These are phyloP conservation scores for Mycothermus thermophilus DNA, from an alignment of 495 filamentous ascomycete species.

Conservation along the genomic window DNA sequence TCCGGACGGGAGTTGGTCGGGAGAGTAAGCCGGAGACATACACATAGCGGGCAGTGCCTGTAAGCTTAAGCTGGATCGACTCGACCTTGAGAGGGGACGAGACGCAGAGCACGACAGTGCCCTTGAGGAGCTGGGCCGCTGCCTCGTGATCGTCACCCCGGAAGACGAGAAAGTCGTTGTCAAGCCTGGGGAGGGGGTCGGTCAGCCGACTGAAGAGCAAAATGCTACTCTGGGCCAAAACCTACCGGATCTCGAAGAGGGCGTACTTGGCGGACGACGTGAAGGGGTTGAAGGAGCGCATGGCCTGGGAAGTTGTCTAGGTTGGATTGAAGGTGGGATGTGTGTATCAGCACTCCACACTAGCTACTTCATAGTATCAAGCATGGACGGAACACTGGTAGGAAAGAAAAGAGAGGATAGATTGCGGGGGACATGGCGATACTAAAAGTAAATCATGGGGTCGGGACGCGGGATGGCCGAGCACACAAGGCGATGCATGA, in stretches of 20 bases:
- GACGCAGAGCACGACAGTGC: constrained; percentile 62
- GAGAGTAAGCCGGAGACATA: constrained; percentile 25
- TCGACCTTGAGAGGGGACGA: constrained; percentile 55
- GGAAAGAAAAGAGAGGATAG: constrained; percentile 1
- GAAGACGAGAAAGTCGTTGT: constrained; percentile 66
- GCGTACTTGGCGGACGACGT: constrained; percentile 26
- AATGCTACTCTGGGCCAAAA: background rate
- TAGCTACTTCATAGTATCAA: no score
- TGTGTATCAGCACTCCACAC: no score
- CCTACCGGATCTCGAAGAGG: constrained; percentile 44
- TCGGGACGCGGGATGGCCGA: background rate
- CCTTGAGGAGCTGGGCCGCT: constrained; percentile 58
- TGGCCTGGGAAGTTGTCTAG: constrained; percentile 9
- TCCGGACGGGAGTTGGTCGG: no score
- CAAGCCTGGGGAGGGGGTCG: constrained; percentile 39
- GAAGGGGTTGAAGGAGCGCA: constrained; percentile 41
- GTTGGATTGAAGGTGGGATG: background rate
- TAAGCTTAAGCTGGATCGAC: constrained; percentile 56
- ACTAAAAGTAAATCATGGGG: background rate
- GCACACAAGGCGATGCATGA: constrained; percentile 1
- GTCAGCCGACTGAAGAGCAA: background rate
- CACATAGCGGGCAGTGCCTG: constrained; percentile 55
- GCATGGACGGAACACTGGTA: no score
- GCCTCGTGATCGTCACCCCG: constrained; percentile 64
- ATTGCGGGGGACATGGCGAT: constrained; percentile 5